These are phyloP conservation scores for Flaveria sonorensis DNA, from an alignment of 129 eudicot species.

Conservation along the genomic window DNA sequence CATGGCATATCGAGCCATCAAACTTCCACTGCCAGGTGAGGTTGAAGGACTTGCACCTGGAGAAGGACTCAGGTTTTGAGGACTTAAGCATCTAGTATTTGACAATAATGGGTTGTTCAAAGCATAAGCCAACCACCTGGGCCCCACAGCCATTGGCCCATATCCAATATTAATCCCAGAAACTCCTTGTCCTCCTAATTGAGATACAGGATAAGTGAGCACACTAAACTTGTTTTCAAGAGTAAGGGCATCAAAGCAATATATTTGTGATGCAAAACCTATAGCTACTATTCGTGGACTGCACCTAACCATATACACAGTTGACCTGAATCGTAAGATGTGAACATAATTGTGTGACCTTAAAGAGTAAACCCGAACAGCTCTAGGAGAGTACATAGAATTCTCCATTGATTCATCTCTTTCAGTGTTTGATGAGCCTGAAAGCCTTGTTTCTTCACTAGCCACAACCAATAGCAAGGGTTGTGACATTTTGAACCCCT, in stretches of 20 bases:
- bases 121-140: conserved; percentile 97
- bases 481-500: conserved; percentile 72
- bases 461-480: conserved; percentile 92
- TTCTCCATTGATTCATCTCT: conserved; percentile 65
- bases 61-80: conserved; percentile 72
- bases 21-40: conserved; percentile 76
- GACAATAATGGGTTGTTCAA: conserved; percentile 70
- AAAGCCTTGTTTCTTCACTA: conserved; percentile 60
- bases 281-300: conserved; percentile 91
- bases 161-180: conserved; percentile 76
- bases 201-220: conserved; percentile 85
- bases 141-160: conserved; percentile 97
- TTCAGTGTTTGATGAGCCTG: conserved; percentile 43
- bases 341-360: conserved; percentile 83
- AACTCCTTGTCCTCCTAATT: conserved; percentile 68
- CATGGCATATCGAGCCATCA: conserved; percentile 91
- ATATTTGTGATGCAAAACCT: conserved; percentile 86
- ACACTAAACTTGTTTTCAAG: conserved; percentile 92
- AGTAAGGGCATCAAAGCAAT: conserved; percentile 87
- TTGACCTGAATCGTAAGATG: conserved; percentile 76
- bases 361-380: conserved; percentile 89
- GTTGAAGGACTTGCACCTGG: conserved; percentile 97
- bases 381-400: conserved; percentile 57
- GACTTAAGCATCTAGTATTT: conserved; percentile 82
- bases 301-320: conserved; percentile 94